A percentile compares a stretch with the other conserved stretches of the same genome.
Evolutionary conservation across 176 grass and related monocot genomes (phyloP).

Genomic region (Juncus effusus): DNA sequence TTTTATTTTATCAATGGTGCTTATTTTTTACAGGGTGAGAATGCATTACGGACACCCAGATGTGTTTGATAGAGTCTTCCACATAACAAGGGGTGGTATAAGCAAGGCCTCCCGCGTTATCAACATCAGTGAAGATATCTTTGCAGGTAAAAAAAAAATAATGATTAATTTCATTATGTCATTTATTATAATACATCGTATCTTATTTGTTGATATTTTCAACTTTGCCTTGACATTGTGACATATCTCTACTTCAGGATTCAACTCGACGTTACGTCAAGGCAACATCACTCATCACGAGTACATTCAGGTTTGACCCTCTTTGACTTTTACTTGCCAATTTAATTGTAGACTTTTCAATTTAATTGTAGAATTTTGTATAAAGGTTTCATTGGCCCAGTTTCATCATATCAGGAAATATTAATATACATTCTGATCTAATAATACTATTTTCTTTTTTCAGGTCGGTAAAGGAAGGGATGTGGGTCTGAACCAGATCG

Average conservation of each 20-base stretch:
- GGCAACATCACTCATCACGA: slow-evolving; percentile 98
- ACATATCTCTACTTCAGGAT: slow-evolving; percentile 42
- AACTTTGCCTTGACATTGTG: too few species aligned
- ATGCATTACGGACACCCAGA: slow-evolving; percentile 99
- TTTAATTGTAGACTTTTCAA: slow-evolving; percentile 6
- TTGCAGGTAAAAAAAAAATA: slow-evolving; percentile 53
- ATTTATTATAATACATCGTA: neutral
- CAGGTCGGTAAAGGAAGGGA: slow-evolving; percentile 96
- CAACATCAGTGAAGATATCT: slow-evolving; percentile 99
- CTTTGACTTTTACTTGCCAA: neutral
- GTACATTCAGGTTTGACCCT: slow-evolving; percentile 76
- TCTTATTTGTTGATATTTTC: slow-evolving; percentile 23
- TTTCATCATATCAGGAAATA: too few species aligned
- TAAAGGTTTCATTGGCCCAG: too few species aligned
- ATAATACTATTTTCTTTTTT: slow-evolving; percentile 8
- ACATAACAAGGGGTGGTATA: slow-evolving; percentile 94
- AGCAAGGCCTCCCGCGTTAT: slow-evolving; percentile 98
- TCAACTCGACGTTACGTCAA: slow-evolving; percentile 95
- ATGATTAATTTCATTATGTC: slow-evolving; percentile 9
- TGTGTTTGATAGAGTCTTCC: slow-evolving; percentile 98
- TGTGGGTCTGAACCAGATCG: slow-evolving; percentile 96
- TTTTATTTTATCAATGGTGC: neutral
- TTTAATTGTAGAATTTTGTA: slow-evolving; percentile 4
- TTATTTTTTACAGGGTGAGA: slow-evolving; percentile 57
- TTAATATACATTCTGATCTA: too few species aligned